Conservation (phyloP, 1,284 basidiomycete genomes). For the Malassezia globosa region DNA sequence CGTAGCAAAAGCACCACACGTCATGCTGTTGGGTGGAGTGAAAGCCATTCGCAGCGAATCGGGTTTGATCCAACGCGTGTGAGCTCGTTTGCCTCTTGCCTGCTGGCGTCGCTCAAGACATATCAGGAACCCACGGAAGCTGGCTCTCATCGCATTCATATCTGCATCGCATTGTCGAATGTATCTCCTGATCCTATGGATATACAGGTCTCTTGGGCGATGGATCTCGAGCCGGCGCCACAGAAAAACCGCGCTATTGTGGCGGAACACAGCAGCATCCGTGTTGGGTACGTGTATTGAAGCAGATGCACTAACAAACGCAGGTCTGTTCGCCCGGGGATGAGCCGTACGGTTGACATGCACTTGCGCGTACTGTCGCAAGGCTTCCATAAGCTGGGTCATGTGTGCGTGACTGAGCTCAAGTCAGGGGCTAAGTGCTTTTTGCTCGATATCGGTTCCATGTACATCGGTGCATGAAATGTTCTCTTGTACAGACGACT, state of each 20-base stretch:
- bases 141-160: neutral
- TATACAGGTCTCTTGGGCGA: slow-evolving; percentile 1
- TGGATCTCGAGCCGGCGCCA: neutral
- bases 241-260: neutral
- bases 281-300: neutral
- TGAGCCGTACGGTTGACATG: neutral
- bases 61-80: neutral
- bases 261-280: neutral
- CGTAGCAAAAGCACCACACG: neutral
- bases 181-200: slow-evolving; percentile 1
- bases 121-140: neutral
- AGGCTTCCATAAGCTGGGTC: slow-evolving; percentile 7
- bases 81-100: neutral
- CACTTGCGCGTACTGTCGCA: neutral
- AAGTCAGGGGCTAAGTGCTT: slow-evolving; percentile 1
- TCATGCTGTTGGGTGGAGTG: neutral
- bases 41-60: neutral
- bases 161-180: slow-evolving; percentile 8
- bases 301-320: neutral
- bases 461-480: neutral
- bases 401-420: slow-evolving; percentile 1
- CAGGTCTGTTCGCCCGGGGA: neutral
- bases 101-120: neutral
- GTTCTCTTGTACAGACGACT: too few species aligned
- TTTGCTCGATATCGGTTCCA: slow-evolving; percentile 6